Evolutionary conservation across 306 rosid genomes (phyloP).

Genomic region (Mimosa pudica): DNA sequence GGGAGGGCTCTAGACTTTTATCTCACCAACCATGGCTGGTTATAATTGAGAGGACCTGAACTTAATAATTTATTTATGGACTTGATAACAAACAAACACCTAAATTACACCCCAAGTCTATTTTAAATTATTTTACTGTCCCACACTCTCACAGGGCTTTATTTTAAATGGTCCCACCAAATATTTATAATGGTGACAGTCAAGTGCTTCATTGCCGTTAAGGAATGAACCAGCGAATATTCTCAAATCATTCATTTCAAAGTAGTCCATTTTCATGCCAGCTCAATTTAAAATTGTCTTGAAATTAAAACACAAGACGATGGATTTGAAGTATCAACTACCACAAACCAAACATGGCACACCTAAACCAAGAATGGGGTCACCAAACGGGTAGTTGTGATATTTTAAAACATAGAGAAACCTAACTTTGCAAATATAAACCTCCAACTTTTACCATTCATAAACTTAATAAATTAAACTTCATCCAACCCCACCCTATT

Average conservation of each 20-base stretch:
- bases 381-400: constrained; percentile 18
- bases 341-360: constrained; percentile 19
- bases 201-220: constrained; percentile 23
- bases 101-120: neutral
- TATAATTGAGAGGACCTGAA: neutral
- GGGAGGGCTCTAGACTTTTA: neutral
- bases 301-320: constrained; percentile 10
- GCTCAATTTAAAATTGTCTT: constrained; percentile 36
- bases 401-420: neutral
- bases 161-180: constrained; percentile 34
- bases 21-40: neutral
- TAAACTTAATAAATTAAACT: neutral
- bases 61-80: neutral
- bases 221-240: constrained; percentile 36
- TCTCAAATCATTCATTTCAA: constrained; percentile 30
- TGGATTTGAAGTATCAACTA: constrained; percentile 31
- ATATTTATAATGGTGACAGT: constrained; percentile 8
- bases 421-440: constrained; percentile 21
- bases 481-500: neutral
- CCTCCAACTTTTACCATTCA: neutral
- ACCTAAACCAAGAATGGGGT: constrained; percentile 41
- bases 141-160: neutral
- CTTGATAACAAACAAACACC: neutral
- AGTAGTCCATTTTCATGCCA: constrained; percentile 34
- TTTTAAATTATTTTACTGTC: neutral